Evolutionary conservation across 2,329 filamentous ascomycete genomes (phyloP).

Genomic region (Aspergillus aculeatinus): DNA sequence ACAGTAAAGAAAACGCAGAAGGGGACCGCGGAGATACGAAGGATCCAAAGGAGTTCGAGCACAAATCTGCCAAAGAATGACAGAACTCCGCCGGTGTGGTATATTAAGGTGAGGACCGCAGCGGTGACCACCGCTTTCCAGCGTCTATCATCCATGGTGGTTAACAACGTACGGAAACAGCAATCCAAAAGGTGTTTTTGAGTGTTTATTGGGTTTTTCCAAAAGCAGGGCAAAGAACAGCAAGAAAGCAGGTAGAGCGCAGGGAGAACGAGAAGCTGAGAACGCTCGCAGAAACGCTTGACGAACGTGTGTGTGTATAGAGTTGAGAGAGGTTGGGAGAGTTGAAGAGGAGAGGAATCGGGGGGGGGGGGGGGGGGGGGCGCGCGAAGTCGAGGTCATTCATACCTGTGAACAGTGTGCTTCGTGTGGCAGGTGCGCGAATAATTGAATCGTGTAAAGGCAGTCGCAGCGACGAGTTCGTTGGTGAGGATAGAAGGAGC

Average conservation of each 20-base stretch:
- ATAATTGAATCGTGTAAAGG: slow-evolving; percentile 16
- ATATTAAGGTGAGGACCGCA: background rate
- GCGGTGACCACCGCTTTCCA: background rate
- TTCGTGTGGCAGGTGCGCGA: slow-evolving; percentile 15
- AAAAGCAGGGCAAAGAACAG: background rate
- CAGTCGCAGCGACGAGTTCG: slow-evolving; percentile 19
- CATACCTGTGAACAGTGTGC: slow-evolving; percentile 1
- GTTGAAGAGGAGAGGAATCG: slow-evolving; percentile 12
- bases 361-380: background rate
- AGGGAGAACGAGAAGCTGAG: background rate
- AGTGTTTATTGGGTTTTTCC: background rate
- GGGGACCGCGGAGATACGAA: background rate
- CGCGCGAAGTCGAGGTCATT: background rate
- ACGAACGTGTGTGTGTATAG: background rate
- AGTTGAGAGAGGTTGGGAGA: slow-evolving; percentile 12
- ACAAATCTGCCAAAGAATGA: background rate
- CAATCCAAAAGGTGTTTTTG: background rate
- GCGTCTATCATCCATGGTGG: background rate
- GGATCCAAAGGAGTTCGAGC: background rate
- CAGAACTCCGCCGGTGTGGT: background rate
- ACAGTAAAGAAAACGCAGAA: slow-evolving; percentile 8
- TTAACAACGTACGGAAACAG: background rate
- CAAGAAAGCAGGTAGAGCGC: background rate
- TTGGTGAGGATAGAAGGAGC: slow-evolving; percentile 1
- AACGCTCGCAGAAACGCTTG: background rate